Evolutionary conservation across 2,329 filamentous ascomycete genomes (phyloP).

Genomic region (Pseudogymnoascus destructans): DNA sequence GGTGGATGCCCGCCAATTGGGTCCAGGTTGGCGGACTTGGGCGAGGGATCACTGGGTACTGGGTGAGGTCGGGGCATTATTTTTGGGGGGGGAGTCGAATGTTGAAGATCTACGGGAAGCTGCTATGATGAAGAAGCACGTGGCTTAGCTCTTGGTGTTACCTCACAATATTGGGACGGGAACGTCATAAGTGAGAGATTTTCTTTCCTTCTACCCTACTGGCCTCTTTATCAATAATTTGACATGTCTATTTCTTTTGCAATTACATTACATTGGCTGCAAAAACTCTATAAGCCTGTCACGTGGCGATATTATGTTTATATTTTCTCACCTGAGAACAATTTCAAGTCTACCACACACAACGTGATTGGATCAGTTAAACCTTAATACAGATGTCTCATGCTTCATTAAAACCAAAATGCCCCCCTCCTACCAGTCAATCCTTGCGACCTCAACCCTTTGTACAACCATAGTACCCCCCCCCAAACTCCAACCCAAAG

Average conservation of each 20-base stretch:
- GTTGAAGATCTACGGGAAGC: conserved; percentile 1
- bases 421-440: not conserved
- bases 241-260: not conserved
- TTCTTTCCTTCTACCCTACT: not conserved
- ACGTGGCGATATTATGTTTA: not conserved
- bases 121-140: not conserved
- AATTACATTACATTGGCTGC: not conserved
- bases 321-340: not conserved
- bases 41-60: too few relatives aligned
- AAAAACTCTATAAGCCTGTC: not conserved
- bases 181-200: too few relatives aligned
- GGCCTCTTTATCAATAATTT: not conserved
- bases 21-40: not conserved
- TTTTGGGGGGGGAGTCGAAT: not conserved
- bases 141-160: not conserved
- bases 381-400: conserved; percentile 2
- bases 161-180: not conserved
- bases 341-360: not conserved
- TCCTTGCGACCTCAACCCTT: not conserved
- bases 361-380: not conserved
- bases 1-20: not conserved
- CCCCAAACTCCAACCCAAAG: not conserved
- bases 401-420: conserved; percentile 4
- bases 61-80: not conserved
- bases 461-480: not conserved